Evolutionary conservation across 164 flowering plant species (phyloP), one percentile per base, ranked within the genome.

Genomic region (Litsea cubeba): DNA sequence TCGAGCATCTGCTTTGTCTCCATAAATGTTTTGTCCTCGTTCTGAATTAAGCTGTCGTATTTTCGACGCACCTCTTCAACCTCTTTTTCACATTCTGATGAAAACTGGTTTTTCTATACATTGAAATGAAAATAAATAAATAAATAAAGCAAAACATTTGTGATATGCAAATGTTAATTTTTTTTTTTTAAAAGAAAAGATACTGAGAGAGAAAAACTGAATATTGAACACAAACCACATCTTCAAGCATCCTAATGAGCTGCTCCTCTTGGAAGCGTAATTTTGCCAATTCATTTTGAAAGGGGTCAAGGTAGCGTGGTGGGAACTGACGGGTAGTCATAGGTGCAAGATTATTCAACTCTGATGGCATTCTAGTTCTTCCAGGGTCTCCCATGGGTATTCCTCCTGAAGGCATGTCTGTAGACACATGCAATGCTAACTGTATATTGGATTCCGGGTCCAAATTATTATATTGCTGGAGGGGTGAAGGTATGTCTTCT

Each of bases 1-100:
- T 88, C 93, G 40, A 90, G 74, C 57, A 76, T 84, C 58, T 74
- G 83, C 78, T 74, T 83, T 64, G 72, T 86, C 62, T 20, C 65
- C 23, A 57, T 24, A 62, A 81, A 85, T 69, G 81, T 84, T 20
- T 80, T 70, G 35, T 90, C 96, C 23, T 73, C 75, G 70, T 89
- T 89, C 74, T 83, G 76, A 75, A 76, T 69, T 67, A 84, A 83
- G 18, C 60, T 62, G 5, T 83, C 87, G 75, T 90, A 90, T 81
- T 88, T 90, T 50, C 68, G 74, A 28, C 83, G 86, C 50, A 90
- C 76, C 71, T 87, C 94, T 78, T 85, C 88, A 40, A 90, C 82
- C 79, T 93, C 97, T 82, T 84, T 93, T 66, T 90, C 92, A 69
- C 89, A 82, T 7, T 88, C 88, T 69, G 82, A 69, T 80, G 72